phyloP scores from a whole-genome alignment of 2,329 filamentous ascomycete species.

The Salinomyces thailandicus region DNA sequence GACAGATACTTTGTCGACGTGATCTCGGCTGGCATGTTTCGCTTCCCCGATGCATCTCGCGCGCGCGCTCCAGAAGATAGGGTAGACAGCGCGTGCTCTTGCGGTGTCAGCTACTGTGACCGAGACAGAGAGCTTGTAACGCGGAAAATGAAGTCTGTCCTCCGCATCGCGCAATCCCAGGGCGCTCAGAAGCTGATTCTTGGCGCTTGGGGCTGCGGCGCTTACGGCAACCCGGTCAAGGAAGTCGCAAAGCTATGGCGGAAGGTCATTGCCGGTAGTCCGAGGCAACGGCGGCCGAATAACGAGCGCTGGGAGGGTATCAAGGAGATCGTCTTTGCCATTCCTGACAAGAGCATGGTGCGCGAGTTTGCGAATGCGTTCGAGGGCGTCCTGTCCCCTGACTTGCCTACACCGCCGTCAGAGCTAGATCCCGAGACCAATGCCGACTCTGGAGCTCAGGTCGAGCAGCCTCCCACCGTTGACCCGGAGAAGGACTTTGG shows the following conservation, averaged over 20 bases:
- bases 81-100: constrained; percentile 24
- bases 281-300: constrained; percentile 24
- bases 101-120: constrained; percentile 33
- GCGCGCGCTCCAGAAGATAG: constrained; percentile 20
- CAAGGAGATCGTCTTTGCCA: constrained; percentile 49
- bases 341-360: constrained; percentile 44
- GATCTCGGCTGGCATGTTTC: constrained; percentile 47
- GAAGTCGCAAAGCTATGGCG: constrained; percentile 50
- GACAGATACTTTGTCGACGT: constrained; percentile 51
- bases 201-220: constrained; percentile 56
- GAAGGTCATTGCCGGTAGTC: constrained; percentile 27
- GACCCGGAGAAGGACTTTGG: constrained; percentile 10
- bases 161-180: constrained; percentile 42
- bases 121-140: constrained; percentile 42
- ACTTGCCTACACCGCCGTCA: constrained; percentile 5
- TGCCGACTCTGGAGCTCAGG: constrained; percentile 3
- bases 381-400: constrained; percentile 18
- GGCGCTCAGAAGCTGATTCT: constrained; percentile 44
- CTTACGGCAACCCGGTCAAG: constrained; percentile 50
- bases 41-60: constrained; percentile 43
- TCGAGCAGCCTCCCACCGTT: constrained; percentile 4
- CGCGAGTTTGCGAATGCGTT: constrained; percentile 37
- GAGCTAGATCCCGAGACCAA: constrained; percentile 5
- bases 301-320: constrained; percentile 35
- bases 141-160: constrained; percentile 48